These are phyloP conservation scores for Leccinum obscurum DNA, from an alignment of 768 basidiomycete species.

Conservation along the genomic window DNA sequence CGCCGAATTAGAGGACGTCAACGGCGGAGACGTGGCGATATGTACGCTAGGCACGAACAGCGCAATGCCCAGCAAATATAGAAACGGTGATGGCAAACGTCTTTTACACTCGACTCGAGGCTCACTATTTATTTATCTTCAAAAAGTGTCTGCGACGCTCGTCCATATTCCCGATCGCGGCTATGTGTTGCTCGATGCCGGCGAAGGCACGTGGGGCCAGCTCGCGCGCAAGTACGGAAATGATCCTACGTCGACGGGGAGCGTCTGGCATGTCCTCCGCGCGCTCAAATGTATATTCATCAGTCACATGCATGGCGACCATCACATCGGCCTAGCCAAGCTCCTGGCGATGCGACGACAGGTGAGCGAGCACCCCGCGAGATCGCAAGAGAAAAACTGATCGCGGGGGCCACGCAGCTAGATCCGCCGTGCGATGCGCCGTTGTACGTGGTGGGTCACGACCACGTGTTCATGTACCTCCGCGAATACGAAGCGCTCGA, in stretches of 20 bases:
- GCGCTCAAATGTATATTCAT: constrained; percentile 79
- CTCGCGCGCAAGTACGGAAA: constrained; percentile 74
- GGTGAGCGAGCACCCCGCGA: constrained; percentile 51
- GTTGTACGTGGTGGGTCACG: constrained; percentile 68
- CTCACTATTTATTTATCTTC: too few species aligned
- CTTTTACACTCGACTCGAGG: neutral
- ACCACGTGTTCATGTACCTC: constrained; percentile 62
- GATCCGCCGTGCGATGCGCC: constrained; percentile 59
- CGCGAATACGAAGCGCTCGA: constrained; percentile 72
- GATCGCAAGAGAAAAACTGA: neutral
- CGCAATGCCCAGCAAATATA: constrained; percentile 78
- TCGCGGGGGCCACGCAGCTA: constrained; percentile 44
- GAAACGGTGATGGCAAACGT: constrained; percentile 63
- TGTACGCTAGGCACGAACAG: constrained; percentile 89
- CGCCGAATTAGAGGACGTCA: constrained; percentile 9
- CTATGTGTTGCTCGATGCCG: constrained; percentile 80
- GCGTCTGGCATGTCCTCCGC: constrained; percentile 61
- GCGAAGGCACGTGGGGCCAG: constrained; percentile 94
- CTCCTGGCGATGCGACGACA: constrained; percentile 68
- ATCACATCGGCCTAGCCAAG: constrained; percentile 81
- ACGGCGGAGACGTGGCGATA: constrained; percentile 66
- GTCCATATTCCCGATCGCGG: constrained; percentile 73
- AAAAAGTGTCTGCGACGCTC: constrained; percentile 72
- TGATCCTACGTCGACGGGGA: constrained; percentile 33
- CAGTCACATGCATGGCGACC: constrained; percentile 91